A percentile compares a stretch with the other conserved stretches of the same genome.
Conservation (phyloP, 768 basidiomycete species). For the Amanita phalloides region DNA sequence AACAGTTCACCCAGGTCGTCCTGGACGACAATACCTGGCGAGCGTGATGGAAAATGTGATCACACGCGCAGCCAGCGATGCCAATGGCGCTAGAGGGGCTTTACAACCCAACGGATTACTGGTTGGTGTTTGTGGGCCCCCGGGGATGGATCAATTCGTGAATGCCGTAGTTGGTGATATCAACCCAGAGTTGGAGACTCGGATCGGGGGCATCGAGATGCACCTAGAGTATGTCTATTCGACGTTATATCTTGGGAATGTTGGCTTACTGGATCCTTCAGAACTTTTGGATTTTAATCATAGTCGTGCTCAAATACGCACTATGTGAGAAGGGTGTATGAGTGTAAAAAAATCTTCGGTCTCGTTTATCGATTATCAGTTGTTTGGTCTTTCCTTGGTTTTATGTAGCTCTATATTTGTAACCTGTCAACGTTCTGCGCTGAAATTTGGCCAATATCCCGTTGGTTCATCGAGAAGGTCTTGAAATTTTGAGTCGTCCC, state of each 20-base stretch:
- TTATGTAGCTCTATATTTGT: too few relatives aligned
- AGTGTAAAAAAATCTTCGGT: too few relatives aligned
- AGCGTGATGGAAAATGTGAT: constrained; percentile 40
- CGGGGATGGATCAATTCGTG: constrained; percentile 37
- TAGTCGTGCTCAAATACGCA: too few relatives aligned
- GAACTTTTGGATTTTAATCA: too few relatives aligned
- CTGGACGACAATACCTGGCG: constrained; percentile 43
- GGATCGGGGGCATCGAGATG: constrained; percentile 55
- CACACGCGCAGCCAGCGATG: constrained; percentile 31
- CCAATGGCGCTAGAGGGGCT: constrained; percentile 16
- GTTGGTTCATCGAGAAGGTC: too few relatives aligned
- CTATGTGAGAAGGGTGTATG: too few relatives aligned
- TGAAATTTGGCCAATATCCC: too few relatives aligned
- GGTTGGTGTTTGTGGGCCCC: constrained; percentile 57
- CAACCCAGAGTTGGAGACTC: constrained; percentile 31
- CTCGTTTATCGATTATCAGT: too few relatives aligned
- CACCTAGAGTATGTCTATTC: constrained; percentile 33
- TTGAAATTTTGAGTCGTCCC: too few relatives aligned
- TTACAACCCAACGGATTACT: constrained; percentile 30
- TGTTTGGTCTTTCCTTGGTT: too few relatives aligned
- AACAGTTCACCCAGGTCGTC: constrained; percentile 31
- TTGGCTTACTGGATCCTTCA: too few relatives aligned
- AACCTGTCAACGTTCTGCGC: too few relatives aligned
- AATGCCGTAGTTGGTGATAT: constrained; percentile 34
- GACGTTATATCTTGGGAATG: background rate